Evolutionary conservation across 1,284 basidiomycete genomes (phyloP).

Genomic region (Agroathelia rolfsii): DNA sequence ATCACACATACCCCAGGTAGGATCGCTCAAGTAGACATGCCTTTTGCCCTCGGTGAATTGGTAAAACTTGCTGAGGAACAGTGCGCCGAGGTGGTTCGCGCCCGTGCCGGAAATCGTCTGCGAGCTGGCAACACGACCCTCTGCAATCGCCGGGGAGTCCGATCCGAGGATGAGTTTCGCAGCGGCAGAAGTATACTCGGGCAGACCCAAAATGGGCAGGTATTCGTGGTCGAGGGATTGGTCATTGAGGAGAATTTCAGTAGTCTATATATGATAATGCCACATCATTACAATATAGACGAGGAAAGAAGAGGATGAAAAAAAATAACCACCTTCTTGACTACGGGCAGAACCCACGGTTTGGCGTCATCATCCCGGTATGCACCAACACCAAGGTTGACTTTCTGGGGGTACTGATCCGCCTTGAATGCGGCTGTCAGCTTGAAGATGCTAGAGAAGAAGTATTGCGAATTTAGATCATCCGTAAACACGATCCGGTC

Average conservation of each 20-base stretch:
- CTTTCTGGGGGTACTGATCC: slow-evolving; percentile 72
- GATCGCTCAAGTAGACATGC: slow-evolving; percentile 76
- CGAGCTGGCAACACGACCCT: slow-evolving; percentile 64
- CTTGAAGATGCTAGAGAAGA: slow-evolving; percentile 72
- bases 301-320: slow-evolving; percentile 5
- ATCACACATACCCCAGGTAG: slow-evolving; percentile 84
- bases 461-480: slow-evolving; percentile 5
- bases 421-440: slow-evolving; percentile 83
- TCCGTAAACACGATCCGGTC: slow-evolving; percentile 5
- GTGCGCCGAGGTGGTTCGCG: slow-evolving; percentile 85
- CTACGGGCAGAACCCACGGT: slow-evolving; percentile 88
- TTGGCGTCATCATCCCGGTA: slow-evolving; percentile 81
- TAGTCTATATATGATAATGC: slow-evolving; percentile 49
- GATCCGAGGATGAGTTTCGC: slow-evolving; percentile 75
- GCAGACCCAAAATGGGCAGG: slow-evolving; percentile 82
- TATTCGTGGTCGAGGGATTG: slow-evolving; percentile 87
- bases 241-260: slow-evolving; percentile 59
- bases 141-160: slow-evolving; percentile 63
- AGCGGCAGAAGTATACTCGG: slow-evolving; percentile 72
- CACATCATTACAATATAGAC: slow-evolving; percentile 3
- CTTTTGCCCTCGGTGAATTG: slow-evolving; percentile 55
- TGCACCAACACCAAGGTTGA: slow-evolving; percentile 89
- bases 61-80: slow-evolving; percentile 86
- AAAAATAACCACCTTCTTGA: slow-evolving; percentile 58
- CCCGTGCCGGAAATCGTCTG: slow-evolving; percentile 96